Evolutionary conservation across 352 stramenopile species (phyloP), one percentile per base, ranked within the genome.

Genomic region (Globisporangium mamillatum): DNA sequence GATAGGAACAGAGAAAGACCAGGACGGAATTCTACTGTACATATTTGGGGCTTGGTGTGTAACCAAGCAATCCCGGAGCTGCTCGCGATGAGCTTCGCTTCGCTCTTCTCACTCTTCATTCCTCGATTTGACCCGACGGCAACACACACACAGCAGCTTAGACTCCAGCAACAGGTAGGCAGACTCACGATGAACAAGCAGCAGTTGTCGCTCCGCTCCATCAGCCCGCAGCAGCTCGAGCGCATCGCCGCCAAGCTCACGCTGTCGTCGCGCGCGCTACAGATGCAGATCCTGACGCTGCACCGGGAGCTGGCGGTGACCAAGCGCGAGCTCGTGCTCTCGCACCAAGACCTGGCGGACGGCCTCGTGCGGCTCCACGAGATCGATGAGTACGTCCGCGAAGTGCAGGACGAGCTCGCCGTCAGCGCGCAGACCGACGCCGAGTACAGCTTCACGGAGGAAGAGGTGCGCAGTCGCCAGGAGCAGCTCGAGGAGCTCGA

Each of bases 361-460:
- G 82, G 79, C 22, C 71, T 78, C 16, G 58, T 72, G 16, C 81
- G 84, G 0, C 75, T 92, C 25, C 60, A 82, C 46, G 84, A 92
- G 77, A 92, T 92, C 60, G 82, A 90, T 32, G 74, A 74, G 61
- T 82, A 83, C 66, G 75, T 89, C 60, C 66, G 74, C 53, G 80
- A 89, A 59, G 53, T 89, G 58, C 67, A 80, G 59, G 67, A 78
- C 27, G 81, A 88, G 55, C 73, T 90, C 41, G 2, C 64, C 27
- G 3, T 12, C 36, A 44, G 44, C 44, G 18, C 56, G 8, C 27
- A 48, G 56, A 63, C 24, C 41, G 48, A 64, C 16, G 32, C 72
- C 25, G 70, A 75, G 10, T 66, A 85, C 22, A 68, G 62, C 10
- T 55, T 75, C 58, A 50, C 74, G n/a, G 64, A 73, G 12, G 48